phyloP scores from a whole-genome alignment of 2,329 filamentous ascomycete species.

The Colletotrichum sp. region DNA sequence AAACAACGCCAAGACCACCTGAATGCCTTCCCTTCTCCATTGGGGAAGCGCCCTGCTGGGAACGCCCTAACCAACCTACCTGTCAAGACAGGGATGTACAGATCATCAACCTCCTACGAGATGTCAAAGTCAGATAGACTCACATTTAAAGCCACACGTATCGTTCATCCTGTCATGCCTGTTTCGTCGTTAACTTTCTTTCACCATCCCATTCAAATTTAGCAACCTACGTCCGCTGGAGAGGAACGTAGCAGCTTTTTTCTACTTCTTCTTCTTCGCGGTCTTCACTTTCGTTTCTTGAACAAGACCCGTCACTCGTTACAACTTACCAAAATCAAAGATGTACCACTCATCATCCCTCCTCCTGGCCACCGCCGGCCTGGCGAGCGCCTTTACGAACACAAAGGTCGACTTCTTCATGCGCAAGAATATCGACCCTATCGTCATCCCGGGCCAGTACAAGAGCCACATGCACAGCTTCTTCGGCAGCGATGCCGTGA shows the following conservation, averaged over 20 bases:
- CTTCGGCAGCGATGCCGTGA: constrained; percentile 37
- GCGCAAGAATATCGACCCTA: constrained; percentile 37
- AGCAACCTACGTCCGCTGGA: not conserved
- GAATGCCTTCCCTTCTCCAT: not conserved
- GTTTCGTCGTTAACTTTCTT: not conserved
- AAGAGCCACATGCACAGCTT: constrained; percentile 38
- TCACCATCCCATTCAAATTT: not conserved
- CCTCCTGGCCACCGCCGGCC: not conserved
- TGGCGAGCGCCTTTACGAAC: constrained; percentile 27
- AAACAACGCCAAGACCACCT: not conserved
- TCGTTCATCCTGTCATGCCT: not conserved
- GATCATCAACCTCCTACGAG: not conserved
- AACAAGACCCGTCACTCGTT: not conserved
- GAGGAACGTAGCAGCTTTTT: not conserved
- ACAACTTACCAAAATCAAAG: not conserved
- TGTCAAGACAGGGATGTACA: not conserved
- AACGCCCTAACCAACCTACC: not conserved
- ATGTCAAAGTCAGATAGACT: not conserved
- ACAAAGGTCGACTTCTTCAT: constrained; percentile 29
- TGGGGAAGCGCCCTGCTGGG: not conserved
- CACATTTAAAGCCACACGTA: not conserved
- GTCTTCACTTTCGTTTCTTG: not conserved
- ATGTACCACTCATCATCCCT: not conserved
- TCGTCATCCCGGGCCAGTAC: constrained; percentile 34
- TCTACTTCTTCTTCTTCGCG: not conserved